phyloP scores from a whole-genome alignment of 2,329 filamentous ascomycete species.

The Meredithiella fracta region DNA sequence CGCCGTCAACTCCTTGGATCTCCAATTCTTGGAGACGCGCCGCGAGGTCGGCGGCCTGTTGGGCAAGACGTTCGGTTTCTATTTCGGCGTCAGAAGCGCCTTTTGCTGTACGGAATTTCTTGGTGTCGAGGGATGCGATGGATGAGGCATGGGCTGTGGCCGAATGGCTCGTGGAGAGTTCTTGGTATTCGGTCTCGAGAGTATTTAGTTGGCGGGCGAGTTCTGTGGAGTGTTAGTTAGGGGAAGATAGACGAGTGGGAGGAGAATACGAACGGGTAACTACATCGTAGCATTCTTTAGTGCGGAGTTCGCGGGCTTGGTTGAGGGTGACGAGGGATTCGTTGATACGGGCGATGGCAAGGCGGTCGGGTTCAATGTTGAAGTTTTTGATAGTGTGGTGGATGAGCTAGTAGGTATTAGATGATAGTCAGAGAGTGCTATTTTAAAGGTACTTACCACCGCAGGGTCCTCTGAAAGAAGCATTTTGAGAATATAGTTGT shows the following conservation, averaged over 20 bases:
- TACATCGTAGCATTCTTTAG: slow-evolving; percentile 50
- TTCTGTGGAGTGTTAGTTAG: slow-evolving; percentile 22
- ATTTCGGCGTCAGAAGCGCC: slow-evolving; percentile 76
- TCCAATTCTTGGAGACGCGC: slow-evolving; percentile 69
- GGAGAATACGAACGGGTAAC: slow-evolving; percentile 36
- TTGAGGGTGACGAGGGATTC: slow-evolving; percentile 72
- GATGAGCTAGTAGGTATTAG: slow-evolving; percentile 48
- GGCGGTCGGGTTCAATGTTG: slow-evolving; percentile 79
- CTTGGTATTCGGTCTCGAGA: slow-evolving; percentile 57
- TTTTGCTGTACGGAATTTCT: slow-evolving; percentile 92
- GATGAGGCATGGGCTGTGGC: slow-evolving; percentile 64
- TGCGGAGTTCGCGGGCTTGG: slow-evolving; percentile 63
- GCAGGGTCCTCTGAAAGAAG: slow-evolving; percentile 88
- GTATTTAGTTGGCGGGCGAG: slow-evolving; percentile 62
- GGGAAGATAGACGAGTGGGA: not conserved
- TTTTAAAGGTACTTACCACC: slow-evolving; percentile 39
- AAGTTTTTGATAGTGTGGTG: slow-evolving; percentile 86
- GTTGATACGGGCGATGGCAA: slow-evolving; percentile 65
- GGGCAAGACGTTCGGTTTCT: slow-evolving; percentile 79
- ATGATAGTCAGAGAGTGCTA: not conserved
- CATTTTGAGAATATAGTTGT: slow-evolving; percentile 42
- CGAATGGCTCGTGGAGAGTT: slow-evolving; percentile 60
- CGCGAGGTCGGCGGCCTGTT: slow-evolving; percentile 58
- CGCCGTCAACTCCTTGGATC: slow-evolving; percentile 70
- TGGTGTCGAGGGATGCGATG: slow-evolving; percentile 75